Base-by-base conservation (phyloP, 352 stramenopile genomes). In the Globisporangium iwayamae region DNA sequence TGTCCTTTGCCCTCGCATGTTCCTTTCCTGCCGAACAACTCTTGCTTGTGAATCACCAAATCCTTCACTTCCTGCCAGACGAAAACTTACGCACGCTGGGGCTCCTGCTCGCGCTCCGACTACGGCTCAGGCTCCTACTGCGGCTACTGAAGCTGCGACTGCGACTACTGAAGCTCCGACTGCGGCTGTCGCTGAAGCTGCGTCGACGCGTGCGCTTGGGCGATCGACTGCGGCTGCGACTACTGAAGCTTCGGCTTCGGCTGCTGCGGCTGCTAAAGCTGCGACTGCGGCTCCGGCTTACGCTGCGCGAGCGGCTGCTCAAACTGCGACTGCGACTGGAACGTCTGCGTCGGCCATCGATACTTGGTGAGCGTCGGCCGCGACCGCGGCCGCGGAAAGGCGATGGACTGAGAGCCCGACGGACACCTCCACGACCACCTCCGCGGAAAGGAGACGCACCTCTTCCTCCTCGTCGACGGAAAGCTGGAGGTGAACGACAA, bases 401-500 rank as follows among this genome's bases (percentile, higher is more conserved):
- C 28, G 62, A 67, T 13, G 53, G 54, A 32, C 67, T 30, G 53
- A 48, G 43, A n/a, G 61, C 53, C 25, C 56, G 55, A 4, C 66
- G 68, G 52, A 64, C 69, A 11, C 67, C 60, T 14, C 48, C 51
- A 58, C 52, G 18, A 58, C 72, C 68, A 54, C 67, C 60, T 25
- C 73, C 69, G 18, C 73, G 65, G 50, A 83, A 83, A 1, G 76
- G 76, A 13, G 78, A 80, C 7, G 71, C 38, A 3, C 41, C 72
- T 16, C 76, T 68, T 14, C 41, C 72, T n/a, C 75, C 70, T 14
- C 79, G 78, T 22, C 79, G 74, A 54, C 78, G 73, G 39, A 75
- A 76, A 2, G 25, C 63, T 1, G 79, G 25, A 28, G 25, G 75
- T 18, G 78, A 87, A 11, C 73, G 71, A 20, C 67, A 81, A 25